These are phyloP conservation scores for Dalbergia cultrata DNA, from an alignment of 306 rosid species.

Conservation along the genomic window DNA sequence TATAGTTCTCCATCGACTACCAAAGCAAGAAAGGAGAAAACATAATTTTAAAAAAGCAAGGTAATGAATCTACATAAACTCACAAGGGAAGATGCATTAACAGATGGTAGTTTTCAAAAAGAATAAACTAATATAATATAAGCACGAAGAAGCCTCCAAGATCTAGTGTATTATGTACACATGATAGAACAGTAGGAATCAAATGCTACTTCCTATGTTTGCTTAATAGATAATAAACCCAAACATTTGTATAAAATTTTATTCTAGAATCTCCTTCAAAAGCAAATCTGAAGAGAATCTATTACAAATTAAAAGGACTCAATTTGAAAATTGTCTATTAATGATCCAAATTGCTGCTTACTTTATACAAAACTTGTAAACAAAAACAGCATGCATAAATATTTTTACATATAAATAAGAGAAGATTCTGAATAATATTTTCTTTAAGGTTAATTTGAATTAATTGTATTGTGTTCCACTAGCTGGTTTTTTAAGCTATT, in stretches of 20 bases:
- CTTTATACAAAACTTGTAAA: too few species aligned
- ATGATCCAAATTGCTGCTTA: too few species aligned
- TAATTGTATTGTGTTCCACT: conserved; percentile 7
- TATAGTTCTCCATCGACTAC: conserved; percentile 88
- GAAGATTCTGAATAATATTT: conserved; percentile 5
- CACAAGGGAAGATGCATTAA: not conserved
- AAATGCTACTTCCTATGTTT: conserved; percentile 10
- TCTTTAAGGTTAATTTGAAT: conserved; percentile 24
- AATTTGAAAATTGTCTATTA: too few species aligned
- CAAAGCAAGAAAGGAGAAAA: not conserved
- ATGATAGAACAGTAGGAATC: conserved; percentile 22
- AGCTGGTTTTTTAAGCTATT: conserved; percentile 9
- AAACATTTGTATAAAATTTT: not conserved
- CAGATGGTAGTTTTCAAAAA: not conserved
- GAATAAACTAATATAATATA: too few species aligned
- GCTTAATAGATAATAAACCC: conserved; percentile 20
- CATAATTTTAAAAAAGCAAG: conserved; percentile 19
- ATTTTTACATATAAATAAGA: conserved; percentile 1
- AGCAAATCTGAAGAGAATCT: conserved; percentile 5
- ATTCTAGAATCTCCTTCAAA: conserved; percentile 1
- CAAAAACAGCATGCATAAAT: not conserved
- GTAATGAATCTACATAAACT: conserved; percentile 34
- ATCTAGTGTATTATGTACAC: conserved; percentile 10
- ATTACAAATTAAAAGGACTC: conserved; percentile 16
- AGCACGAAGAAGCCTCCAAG: not conserved